phyloP scores from a whole-genome alignment of 257 asterid genomes.

The Jacaranda copaia region DNA sequence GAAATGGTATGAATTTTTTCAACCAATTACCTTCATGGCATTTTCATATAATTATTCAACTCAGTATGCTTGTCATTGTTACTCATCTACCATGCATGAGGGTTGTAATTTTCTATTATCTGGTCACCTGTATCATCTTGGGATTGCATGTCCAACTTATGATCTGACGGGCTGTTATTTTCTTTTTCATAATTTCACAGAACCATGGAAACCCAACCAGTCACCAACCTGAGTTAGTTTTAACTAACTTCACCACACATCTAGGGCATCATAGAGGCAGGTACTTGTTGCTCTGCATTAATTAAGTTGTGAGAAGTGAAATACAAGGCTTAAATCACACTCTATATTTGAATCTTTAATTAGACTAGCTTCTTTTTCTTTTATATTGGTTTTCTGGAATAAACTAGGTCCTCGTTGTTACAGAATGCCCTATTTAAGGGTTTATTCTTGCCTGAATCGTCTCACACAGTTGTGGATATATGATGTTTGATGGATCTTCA shows the following conservation, averaged over 20 bases:
- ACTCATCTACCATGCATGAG: neutral
- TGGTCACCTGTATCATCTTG: slow-evolving; percentile 10
- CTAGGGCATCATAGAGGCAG: slow-evolving; percentile 96
- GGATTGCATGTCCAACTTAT: slow-evolving; percentile 21
- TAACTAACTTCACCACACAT: slow-evolving; percentile 89
- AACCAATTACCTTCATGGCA: neutral
- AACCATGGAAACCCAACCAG: slow-evolving; percentile 95
- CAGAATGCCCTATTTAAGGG: no score
- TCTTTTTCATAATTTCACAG: slow-evolving; percentile 49
- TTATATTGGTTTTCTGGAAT: no score
- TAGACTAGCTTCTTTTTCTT: no score
- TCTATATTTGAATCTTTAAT: no score
- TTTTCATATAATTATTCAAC: neutral
- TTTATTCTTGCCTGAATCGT: no score
- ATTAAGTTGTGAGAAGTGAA: neutral
- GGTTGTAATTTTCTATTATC: neutral
- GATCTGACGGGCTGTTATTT: neutral
- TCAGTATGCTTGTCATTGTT: neutral
- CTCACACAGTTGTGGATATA: no score
- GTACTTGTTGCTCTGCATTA: slow-evolving; percentile 42
- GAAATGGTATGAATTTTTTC: neutral
- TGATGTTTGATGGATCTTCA: no score
- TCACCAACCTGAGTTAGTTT: slow-evolving; percentile 88
- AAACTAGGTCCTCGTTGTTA: no score
- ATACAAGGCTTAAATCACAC: no score